Base-by-base conservation (phyloP, 2,329 filamentous ascomycete species). In the Pseudogymnoascus sp. region DNA sequence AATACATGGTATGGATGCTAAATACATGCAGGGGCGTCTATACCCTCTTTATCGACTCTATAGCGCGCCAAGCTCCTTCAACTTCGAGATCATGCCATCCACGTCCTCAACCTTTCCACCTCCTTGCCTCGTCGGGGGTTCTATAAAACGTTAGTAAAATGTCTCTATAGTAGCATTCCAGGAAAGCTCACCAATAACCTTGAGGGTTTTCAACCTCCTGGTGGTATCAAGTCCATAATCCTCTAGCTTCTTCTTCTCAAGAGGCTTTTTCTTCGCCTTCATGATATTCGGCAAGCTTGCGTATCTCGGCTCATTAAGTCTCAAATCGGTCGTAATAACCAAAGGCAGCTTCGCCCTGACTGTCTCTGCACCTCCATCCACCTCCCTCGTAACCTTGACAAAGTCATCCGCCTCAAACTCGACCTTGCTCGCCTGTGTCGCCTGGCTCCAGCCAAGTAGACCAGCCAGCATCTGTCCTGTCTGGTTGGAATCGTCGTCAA, bases 261-360 rank as follows among this genome's bases (percentile, higher is more conserved):
- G 74, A 73, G 90, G 90, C 89, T 99, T 99, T 90, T 97, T 99
- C 89, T 99, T 99, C 62, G 95, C 95, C 88, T 97, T 99, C 95
- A 99, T 99, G 68, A 99, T 97, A 75, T 97, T 97, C 61, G 93
- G 93, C 84, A 99, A 76, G 77, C 86, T 96, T 21, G 93, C 95
- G 76, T 96, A 99, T 68, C 95, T 82, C 65, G 95, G 95, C 84
- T 96, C 91, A 74, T 99, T 99, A 75, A 99, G 80, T 61, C 95
- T 81, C 78, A 99, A 76, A 80, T 99, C 95, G 66, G 95, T 96
- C 66, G 95, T 99, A 70, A 99, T 90, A 61, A 99, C 80, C 86
- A 97, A 87, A 0, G 95, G 95, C 76, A 99, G 78, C 80, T 89
- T 90, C 1, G 90, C 87, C 75, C 82, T 83, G 63, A 99, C 80